A percentile compares a stretch with the other conserved stretches of the same genome.
Conservation (phyloP, 108 stramenopile genomes). For the Fistulifera solaris region DNA sequence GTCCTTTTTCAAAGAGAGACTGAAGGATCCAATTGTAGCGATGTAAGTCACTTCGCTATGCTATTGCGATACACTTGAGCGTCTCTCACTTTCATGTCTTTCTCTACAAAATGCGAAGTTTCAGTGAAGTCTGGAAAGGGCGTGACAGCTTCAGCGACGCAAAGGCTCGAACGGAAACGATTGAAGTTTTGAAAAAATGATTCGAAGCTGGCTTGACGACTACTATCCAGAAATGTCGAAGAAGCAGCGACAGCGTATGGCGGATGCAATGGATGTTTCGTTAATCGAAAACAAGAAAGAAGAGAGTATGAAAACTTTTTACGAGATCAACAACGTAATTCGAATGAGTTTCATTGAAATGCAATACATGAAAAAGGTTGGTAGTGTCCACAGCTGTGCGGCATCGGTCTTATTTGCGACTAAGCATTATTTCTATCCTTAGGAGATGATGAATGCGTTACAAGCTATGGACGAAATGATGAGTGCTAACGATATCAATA, state of each 20-base stretch:
- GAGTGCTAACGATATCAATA: conserved; percentile 74
- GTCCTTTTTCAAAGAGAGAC: conserved; percentile 54
- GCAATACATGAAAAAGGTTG: conserved; percentile 86
- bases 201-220: conserved; percentile 84
- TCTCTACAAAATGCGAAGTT: conserved; percentile 6
- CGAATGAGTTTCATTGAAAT: conserved; percentile 86
- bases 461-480: conserved; percentile 76
- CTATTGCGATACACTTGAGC: not conserved
- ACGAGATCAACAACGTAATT: conserved; percentile 67
- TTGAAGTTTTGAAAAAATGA: conserved; percentile 74
- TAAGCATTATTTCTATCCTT: not conserved
- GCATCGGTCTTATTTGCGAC: not conserved
- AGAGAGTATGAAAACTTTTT: conserved; percentile 69
- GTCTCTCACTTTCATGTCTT: not conserved
- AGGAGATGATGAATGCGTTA: conserved; percentile 86
- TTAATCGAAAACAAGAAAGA: conserved; percentile 73
- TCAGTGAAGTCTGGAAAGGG: conserved; percentile 51
- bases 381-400: not conserved
- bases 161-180: conserved; percentile 58
- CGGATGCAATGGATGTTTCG: conserved; percentile 74
- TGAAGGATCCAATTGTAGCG: conserved; percentile 44
- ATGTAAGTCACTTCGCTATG: conserved; percentile 28
- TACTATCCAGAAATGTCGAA: conserved; percentile 62
- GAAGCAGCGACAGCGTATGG: conserved; percentile 30
- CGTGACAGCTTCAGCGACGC: conserved; percentile 64